phyloP scores from a whole-genome alignment of 2,329 filamentous ascomycete species.

The Didymella lethalis region DNA sequence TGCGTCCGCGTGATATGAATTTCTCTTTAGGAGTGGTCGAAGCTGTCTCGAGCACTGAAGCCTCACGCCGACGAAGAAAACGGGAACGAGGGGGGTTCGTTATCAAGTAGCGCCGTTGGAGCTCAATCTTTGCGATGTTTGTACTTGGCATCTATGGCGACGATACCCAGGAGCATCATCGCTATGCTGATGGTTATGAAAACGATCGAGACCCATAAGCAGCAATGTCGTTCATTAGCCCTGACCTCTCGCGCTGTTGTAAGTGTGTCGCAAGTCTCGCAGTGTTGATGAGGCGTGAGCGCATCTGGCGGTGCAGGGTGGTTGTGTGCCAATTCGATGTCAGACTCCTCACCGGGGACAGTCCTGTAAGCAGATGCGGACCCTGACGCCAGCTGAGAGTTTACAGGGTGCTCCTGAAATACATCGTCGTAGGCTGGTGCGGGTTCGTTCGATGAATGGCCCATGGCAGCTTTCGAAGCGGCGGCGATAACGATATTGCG shows the following conservation, averaged over 20 bases:
- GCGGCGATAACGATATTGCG: conserved; percentile 6
- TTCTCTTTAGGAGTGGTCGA: neutral
- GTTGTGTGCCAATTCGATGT: conserved; percentile 12
- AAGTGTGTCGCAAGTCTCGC: conserved; percentile 18
- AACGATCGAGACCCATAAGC: conserved; percentile 14
- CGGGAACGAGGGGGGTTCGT: neutral
- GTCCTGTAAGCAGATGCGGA: conserved; percentile 5
- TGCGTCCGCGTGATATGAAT: neutral
- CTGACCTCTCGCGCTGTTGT: conserved; percentile 11
- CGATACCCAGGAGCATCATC: conserved; percentile 6
- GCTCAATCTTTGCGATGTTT: conserved; percentile 4
- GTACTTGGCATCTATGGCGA: conserved; percentile 7
- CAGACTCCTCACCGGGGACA: conserved; percentile 8
- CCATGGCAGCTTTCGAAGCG: conserved; percentile 7
- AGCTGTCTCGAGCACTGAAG: neutral
- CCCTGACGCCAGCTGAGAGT: neutral
- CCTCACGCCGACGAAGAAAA: neutral
- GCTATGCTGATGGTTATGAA: conserved; percentile 2
- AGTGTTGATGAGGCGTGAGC: conserved; percentile 10
- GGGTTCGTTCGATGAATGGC: conserved; percentile 2
- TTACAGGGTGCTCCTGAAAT: conserved; percentile 12
- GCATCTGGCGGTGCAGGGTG: conserved; percentile 2
- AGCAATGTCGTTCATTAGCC: conserved; percentile 10
- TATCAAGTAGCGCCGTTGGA: neutral
- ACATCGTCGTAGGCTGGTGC: conserved; percentile 16